phyloP scores from a whole-genome alignment of 257 asterid genomes.

The Gentiana macrophylla region DNA sequence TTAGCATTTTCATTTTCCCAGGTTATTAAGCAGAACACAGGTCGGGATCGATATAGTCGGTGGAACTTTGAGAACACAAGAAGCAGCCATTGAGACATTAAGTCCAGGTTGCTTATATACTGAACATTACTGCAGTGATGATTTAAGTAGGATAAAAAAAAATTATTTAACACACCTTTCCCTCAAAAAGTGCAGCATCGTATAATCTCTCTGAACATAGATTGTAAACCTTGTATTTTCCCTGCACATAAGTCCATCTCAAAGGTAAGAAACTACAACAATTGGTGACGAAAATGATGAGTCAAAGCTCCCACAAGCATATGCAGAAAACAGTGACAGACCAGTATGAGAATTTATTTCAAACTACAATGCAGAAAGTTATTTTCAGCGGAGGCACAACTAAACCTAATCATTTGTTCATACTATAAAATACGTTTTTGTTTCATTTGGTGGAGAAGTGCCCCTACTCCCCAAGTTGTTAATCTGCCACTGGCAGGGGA shows the following conservation, averaged over 20 bases:
- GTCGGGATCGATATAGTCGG: neutral
- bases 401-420: no score
- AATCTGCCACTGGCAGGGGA: no score
- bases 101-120: neutral
- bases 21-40: neutral
- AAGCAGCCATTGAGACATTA: neutral
- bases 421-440: no score
- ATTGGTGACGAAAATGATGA: conserved; percentile 1
- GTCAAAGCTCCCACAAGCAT: neutral
- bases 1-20: neutral
- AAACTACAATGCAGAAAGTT: no score
- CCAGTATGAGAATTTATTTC: no score
- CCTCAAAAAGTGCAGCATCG: conserved; percentile 90
- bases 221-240: conserved; percentile 90
- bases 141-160: conserved; percentile 2
- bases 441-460: no score
- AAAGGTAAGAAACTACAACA: neutral
- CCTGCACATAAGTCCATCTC: conserved; percentile 31
- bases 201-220: conserved; percentile 96
- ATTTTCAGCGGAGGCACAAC: no score
- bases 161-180: conserved; percentile 46
- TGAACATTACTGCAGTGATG: neutral
- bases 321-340: no score
- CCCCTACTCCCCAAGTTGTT: no score
- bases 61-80: no score